A percentile compares a stretch with the other conserved stretches of the same genome.
Evolutionary conservation across 2,329 filamentous ascomycete genomes (phyloP).

Genomic region (Dothidotthia symphoricarpi): DNA sequence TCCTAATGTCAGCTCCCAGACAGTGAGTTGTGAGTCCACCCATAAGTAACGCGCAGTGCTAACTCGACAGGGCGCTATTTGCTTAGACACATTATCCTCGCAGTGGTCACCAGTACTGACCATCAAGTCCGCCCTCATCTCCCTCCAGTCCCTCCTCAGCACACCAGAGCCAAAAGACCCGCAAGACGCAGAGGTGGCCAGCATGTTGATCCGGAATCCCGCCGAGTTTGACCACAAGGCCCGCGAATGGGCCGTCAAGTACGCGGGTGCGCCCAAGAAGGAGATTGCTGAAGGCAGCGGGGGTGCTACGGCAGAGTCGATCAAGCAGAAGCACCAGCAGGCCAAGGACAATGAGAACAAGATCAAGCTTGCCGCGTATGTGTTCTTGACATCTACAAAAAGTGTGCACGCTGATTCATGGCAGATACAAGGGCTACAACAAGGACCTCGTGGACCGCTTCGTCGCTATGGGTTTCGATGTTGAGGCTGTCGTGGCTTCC

Average conservation of each 20-base stretch:
- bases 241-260: conserved; percentile 82
- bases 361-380: conserved; percentile 56
- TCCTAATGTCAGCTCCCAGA: conserved; percentile 92
- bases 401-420: conserved; percentile 20
- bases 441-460: conserved; percentile 80
- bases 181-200: conserved; percentile 92
- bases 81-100: conserved; percentile 83
- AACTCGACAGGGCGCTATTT: conserved; percentile 80
- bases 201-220: conserved; percentile 78
- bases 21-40: conserved; percentile 60
- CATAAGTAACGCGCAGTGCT: conserved; percentile 10
- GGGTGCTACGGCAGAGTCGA: conserved; percentile 53
- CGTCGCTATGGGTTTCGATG: conserved; percentile 84
- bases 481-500: conserved; percentile 80
- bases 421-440: conserved; percentile 84
- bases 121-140: conserved; percentile 92
- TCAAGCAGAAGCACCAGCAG: conserved; percentile 55
- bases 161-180: conserved; percentile 94
- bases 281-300: conserved; percentile 55
- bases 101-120: conserved; percentile 97
- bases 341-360: conserved; percentile 60
- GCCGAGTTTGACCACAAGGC: conserved; percentile 78
- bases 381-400: conserved; percentile 3
- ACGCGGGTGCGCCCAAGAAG: conserved; percentile 71
- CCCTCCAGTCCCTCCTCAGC: conserved; percentile 87